Conservation (phyloP, 345 rosid genomes). For the Arabidopsis arenosa region DNA sequence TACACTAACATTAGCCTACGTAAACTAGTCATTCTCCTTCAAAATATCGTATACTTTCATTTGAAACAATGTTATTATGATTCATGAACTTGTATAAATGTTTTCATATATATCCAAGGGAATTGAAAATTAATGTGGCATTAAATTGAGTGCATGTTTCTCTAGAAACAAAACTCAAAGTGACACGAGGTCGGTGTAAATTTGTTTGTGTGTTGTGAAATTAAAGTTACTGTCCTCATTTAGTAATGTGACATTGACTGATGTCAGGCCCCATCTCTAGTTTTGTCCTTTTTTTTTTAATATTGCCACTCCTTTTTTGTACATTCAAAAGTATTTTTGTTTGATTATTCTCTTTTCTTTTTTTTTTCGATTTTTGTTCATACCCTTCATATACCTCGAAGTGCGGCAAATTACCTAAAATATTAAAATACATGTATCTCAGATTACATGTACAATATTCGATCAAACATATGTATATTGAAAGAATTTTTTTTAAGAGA, state of each 20-base stretch:
- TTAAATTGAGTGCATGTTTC: slow-evolving; percentile 26
- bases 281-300: slow-evolving; percentile 10
- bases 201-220: slow-evolving; percentile 28
- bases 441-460: background rate
- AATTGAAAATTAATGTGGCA: slow-evolving; percentile 16
- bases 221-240: slow-evolving; percentile 40
- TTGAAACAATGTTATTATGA: too few species aligned
- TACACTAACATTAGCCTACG: too few species aligned
- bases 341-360: background rate
- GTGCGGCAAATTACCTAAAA: slow-evolving; percentile 8
- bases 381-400: background rate
- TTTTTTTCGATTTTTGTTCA: background rate
- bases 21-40: too few species aligned
- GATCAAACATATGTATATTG: too few species aligned
- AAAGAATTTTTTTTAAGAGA: too few species aligned
- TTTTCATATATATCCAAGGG: background rate
- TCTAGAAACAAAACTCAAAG: slow-evolving; percentile 11
- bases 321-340: slow-evolving; percentile 12
- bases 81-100: background rate
- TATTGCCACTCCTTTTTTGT: slow-evolving; percentile 31
- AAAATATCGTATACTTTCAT: too few species aligned
- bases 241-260: slow-evolving; percentile 40
- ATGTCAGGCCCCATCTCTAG: slow-evolving; percentile 41
- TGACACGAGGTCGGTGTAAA: slow-evolving; percentile 32
- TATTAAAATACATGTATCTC: background rate